phyloP scores from a whole-genome alignment of 306 rosid genomes.

The Lathyrus sativus region DNA sequence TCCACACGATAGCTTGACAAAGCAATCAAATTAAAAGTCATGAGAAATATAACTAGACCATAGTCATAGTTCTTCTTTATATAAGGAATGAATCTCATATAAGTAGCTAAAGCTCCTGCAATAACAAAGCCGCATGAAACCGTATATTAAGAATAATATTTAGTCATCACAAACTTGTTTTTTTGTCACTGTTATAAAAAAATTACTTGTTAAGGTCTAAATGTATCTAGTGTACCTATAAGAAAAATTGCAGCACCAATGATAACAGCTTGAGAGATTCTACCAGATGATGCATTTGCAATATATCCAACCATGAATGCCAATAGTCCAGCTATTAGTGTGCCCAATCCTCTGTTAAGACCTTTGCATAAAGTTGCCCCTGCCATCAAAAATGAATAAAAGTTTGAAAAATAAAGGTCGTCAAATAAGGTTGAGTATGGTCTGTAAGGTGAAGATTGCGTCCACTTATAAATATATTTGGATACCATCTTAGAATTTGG shows the following conservation, averaged over 20 bases:
- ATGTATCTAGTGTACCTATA: slow-evolving; percentile 56
- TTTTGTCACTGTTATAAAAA: not conserved
- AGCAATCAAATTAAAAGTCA: slow-evolving; percentile 82
- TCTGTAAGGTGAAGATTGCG: too few relatives aligned
- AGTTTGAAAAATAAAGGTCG: not conserved
- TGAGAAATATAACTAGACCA: slow-evolving; percentile 82
- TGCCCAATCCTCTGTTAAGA: slow-evolving; percentile 91
- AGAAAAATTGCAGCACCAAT: slow-evolving; percentile 83
- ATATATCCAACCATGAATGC: slow-evolving; percentile 71
- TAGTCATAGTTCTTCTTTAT: slow-evolving; percentile 92
- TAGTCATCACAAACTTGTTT: slow-evolving; percentile 8
- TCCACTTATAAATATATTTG: too few relatives aligned
- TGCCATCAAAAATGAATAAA: slow-evolving; percentile 38
- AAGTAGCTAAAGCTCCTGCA: slow-evolving; percentile 82
- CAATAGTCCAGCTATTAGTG: slow-evolving; percentile 77
- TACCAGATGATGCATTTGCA: slow-evolving; percentile 47
- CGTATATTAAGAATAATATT: not conserved
- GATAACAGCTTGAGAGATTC: slow-evolving; percentile 58
- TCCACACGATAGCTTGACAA: slow-evolving; percentile 76
- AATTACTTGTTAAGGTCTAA: not conserved
- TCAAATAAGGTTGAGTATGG: too few relatives aligned
- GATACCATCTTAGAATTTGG: too few relatives aligned
- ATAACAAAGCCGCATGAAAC: slow-evolving; percentile 30
- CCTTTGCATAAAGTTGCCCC: slow-evolving; percentile 99
- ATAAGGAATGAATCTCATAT: slow-evolving; percentile 86